These are phyloP conservation scores for Aspergillus puulaauensis DNA, from an alignment of 2,329 filamentous ascomycete species.

Conservation along the genomic window DNA sequence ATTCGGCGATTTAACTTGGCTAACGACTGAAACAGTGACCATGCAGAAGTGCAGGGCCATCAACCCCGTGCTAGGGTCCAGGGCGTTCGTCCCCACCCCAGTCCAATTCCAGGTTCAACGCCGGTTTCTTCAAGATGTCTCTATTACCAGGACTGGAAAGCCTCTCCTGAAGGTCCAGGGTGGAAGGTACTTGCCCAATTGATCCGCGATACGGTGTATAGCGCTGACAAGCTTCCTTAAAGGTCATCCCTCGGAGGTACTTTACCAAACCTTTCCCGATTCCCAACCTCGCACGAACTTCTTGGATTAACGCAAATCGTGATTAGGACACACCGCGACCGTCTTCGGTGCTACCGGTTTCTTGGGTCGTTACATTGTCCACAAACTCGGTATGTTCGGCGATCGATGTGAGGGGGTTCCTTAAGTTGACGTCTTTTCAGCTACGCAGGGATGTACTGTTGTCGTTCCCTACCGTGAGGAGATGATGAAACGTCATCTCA, in stretches of 20 bases:
- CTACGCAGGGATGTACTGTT: conserved; percentile 90
- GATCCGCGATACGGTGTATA: conserved; percentile 3
- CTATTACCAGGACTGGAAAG: conserved; percentile 94
- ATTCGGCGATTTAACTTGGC: conserved; percentile 28
- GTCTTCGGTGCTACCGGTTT: conserved; percentile 98
- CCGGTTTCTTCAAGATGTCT: conserved; percentile 71
- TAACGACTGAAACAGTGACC: conserved; percentile 32
- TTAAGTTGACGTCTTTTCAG: conserved; percentile 50
- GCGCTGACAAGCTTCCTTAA: conserved; percentile 23
- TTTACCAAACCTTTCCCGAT: conserved; percentile 9
- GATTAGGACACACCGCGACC: conserved; percentile 84
- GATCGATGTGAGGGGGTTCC: conserved; percentile 25
- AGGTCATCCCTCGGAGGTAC: conserved; percentile 86
- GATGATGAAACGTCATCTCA: conserved; percentile 95
- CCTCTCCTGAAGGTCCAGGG: conserved; percentile 85
- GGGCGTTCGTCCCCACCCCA: conserved; percentile 36
- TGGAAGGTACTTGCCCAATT: conserved; percentile 67
- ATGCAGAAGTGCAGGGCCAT: conserved; percentile 48
- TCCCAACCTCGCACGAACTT: conserved; percentile 14
- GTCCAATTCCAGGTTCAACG: conserved; percentile 44
- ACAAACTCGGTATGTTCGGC: conserved; percentile 69
- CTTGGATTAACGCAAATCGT: conserved; percentile 25
- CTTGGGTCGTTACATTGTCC: conserved; percentile 95
- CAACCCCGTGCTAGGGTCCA: conserved; percentile 41
- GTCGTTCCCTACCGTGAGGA: conserved; percentile 93